These are phyloP conservation scores for Camellia japonica DNA, from an alignment of 148 eudicot species.

Conservation along the genomic window DNA sequence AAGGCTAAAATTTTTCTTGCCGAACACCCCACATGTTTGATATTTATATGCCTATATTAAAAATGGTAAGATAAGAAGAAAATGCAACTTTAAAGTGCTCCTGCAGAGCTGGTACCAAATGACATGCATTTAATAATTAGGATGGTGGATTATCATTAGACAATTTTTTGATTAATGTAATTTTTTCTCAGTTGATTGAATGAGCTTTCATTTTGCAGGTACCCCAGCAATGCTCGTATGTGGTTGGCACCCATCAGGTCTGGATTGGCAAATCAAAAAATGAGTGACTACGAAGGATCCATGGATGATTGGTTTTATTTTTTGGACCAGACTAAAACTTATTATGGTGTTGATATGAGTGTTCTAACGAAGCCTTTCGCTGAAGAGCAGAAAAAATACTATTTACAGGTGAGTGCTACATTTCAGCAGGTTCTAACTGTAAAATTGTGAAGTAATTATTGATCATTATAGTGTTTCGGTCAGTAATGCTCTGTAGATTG, in stretches of 20 bases:
- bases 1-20: too few species aligned
- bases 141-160: neutral
- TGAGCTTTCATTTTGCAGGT: conserved; percentile 53
- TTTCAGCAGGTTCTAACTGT: neutral
- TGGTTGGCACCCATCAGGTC: conserved; percentile 95
- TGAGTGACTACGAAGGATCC: conserved; percentile 66
- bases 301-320: conserved; percentile 88
- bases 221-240: conserved; percentile 98
- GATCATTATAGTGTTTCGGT: neutral
- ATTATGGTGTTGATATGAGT: conserved; percentile 93
- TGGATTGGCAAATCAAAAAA: conserved; percentile 68
- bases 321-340: conserved; percentile 60
- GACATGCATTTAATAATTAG: neutral
- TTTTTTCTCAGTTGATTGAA: neutral
- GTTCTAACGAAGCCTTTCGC: conserved; percentile 63
- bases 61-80: too few species aligned
- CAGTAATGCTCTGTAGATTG: neutral
- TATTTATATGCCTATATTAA: too few species aligned
- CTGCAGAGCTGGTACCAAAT: too few species aligned
- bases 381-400: conserved; percentile 81
- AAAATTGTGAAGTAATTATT: neutral
- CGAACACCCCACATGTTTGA: too few species aligned
- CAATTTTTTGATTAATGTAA: neutral
- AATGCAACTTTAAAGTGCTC: too few species aligned
- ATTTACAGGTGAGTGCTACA: conserved; percentile 58